These are phyloP conservation scores for Inonotus hispidus DNA, from an alignment of 1,284 basidiomycete genomes.

Conservation along the genomic window DNA sequence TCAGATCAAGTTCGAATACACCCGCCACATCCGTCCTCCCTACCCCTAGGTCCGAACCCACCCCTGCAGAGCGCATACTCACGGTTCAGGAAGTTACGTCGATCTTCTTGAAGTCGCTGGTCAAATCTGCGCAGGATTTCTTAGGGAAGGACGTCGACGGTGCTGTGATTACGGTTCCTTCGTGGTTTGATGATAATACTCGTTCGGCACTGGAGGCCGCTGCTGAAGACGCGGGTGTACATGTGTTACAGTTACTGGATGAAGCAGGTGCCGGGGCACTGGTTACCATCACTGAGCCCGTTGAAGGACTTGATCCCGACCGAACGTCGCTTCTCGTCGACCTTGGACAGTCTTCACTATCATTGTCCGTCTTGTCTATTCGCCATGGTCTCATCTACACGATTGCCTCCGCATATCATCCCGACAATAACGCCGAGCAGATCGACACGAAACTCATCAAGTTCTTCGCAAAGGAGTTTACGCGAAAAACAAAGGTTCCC, in stretches of 20 bases:
- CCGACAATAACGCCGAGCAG: slow-evolving; percentile 50
- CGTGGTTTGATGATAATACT: slow-evolving; percentile 70
- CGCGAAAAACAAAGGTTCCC: slow-evolving; percentile 89
- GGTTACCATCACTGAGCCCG: slow-evolving; percentile 43
- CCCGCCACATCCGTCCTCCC: slow-evolving; percentile 65
- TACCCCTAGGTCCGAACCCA: slow-evolving; percentile 79
- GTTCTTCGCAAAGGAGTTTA: slow-evolving; percentile 95
- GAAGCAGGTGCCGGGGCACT: slow-evolving; percentile 77
- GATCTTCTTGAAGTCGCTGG: slow-evolving; percentile 82
- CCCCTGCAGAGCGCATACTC: slow-evolving; percentile 67
- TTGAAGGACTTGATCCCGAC: slow-evolving; percentile 42
- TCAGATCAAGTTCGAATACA: slow-evolving; percentile 46
- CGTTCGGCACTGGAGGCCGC: slow-evolving; percentile 69
- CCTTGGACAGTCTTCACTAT: slow-evolving; percentile 61
- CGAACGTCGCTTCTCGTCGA: slow-evolving; percentile 70
- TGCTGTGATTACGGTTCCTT: slow-evolving; percentile 82
- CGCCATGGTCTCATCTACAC: slow-evolving; percentile 62
- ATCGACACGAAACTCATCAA: slow-evolving; percentile 84
- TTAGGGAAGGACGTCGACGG: slow-evolving; percentile 79
- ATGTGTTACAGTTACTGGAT: slow-evolving; percentile 81
- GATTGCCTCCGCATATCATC: slow-evolving; percentile 43
- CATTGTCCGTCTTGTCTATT: slow-evolving; percentile 57
- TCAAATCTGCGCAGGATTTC: slow-evolving; percentile 90
- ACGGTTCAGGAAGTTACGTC: slow-evolving; percentile 83
- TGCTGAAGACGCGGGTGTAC: slow-evolving; percentile 77